Conservation (phyloP, 2,329 filamentous ascomycete species). For the Aspergillus sp. region DNA sequence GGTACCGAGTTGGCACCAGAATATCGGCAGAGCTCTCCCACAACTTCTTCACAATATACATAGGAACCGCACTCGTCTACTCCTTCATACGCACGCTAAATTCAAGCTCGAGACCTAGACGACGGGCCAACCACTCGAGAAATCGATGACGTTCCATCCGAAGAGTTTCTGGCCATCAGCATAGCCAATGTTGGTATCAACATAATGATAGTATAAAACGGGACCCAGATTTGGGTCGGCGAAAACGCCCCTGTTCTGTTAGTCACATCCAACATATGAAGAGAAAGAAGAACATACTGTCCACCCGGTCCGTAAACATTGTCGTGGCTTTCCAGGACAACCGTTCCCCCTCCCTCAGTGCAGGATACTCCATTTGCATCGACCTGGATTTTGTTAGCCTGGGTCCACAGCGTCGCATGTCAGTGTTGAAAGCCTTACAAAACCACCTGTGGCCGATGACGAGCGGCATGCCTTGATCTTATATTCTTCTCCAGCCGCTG, state of each 20-base stretch:
- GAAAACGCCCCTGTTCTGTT: conserved; percentile 28
- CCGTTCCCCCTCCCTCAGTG: conserved; percentile 58
- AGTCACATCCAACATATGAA: background rate
- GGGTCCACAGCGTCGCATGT: background rate
- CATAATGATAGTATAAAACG: conserved; percentile 64
- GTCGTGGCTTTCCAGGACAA: conserved; percentile 56
- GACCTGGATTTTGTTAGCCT: conserved; percentile 25
- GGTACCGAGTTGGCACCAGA: background rate
- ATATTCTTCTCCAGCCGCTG: conserved; percentile 62
- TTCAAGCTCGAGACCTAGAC: conserved; percentile 24
- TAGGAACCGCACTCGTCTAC: background rate
- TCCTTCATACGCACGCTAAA: no score
- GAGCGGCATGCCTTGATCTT: conserved; percentile 66
- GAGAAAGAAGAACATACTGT: conserved; percentile 45
- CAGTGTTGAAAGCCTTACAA: conserved; percentile 38
- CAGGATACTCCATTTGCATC: conserved; percentile 58
- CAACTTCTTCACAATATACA: background rate
- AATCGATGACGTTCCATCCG: conserved; percentile 49
- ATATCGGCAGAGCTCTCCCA: background rate
- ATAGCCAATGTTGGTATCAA: conserved; percentile 56
- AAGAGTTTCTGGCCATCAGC: conserved; percentile 49
- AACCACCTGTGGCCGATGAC: conserved; percentile 52
- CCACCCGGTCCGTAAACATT: conserved; percentile 66
- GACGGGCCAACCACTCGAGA: conserved; percentile 47
- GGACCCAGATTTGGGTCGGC: conserved; percentile 45